These are phyloP conservation scores for Nepenthes mirabilis DNA, from an alignment of 148 eudicot species.

Conservation along the genomic window DNA sequence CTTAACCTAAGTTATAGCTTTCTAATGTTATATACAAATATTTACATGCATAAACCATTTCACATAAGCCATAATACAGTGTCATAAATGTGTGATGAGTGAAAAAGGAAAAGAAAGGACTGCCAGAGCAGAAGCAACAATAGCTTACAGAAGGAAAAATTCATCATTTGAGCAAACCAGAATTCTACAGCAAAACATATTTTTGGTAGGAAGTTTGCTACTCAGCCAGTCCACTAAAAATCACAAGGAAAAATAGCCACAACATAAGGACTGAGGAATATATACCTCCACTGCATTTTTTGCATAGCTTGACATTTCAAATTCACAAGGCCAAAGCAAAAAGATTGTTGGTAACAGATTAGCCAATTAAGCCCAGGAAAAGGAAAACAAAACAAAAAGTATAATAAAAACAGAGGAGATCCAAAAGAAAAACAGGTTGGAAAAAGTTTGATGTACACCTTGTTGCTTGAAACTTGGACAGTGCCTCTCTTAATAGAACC, in stretches of 20 bases:
- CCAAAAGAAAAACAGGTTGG: not conserved
- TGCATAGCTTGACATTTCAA: constrained; percentile 59
- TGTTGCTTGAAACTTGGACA: constrained; percentile 67
- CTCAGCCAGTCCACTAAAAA: not conserved
- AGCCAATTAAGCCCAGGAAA: not conserved
- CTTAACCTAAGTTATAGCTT: too few relatives aligned
- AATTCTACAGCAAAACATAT: not conserved
- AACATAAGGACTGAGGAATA: not conserved
- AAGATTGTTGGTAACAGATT: constrained; percentile 23
- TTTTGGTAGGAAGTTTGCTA: not conserved
- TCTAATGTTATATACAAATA: too few relatives aligned
- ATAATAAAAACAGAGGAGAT: constrained; percentile 3
- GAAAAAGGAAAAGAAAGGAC: too few relatives aligned
- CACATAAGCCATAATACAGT: too few relatives aligned
- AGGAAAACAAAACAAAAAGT: not conserved
- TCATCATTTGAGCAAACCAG: too few relatives aligned
- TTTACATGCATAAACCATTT: too few relatives aligned
- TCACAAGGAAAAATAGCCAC: not conserved
- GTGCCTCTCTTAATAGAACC: constrained; percentile 63
- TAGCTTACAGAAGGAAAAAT: too few relatives aligned
- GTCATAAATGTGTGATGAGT: too few relatives aligned
- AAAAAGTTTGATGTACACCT: constrained; percentile 22
- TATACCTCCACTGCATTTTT: constrained; percentile 77
- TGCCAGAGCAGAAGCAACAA: too few relatives aligned
- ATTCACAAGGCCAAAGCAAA: constrained; percentile 89